Evolutionary conservation across 2,329 filamentous ascomycete genomes (phyloP).

Genomic region (Xylariaceae sp.): DNA sequence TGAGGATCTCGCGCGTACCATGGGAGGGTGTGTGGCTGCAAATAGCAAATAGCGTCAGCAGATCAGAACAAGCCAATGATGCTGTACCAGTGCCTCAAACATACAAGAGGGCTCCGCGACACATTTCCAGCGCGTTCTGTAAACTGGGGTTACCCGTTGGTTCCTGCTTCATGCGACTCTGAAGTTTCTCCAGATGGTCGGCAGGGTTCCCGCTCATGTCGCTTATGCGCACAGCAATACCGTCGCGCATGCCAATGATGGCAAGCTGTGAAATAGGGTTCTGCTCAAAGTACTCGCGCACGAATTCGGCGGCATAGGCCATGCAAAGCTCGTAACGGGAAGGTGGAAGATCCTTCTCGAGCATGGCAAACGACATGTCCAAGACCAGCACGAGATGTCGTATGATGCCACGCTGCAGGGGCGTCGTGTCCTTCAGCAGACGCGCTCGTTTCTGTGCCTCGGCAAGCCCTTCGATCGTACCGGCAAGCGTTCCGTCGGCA

Average conservation of each 20-base stretch:
- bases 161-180: conserved; percentile 59
- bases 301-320: conserved; percentile 79
- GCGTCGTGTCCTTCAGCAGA: conserved; percentile 86
- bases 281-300: conserved; percentile 94
- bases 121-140: conserved; percentile 96
- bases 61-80: not conserved
- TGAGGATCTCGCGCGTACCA: conserved; percentile 85
- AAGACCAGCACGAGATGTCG: conserved; percentile 88
- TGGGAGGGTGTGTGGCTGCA: conserved; percentile 80
- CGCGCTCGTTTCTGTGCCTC: conserved; percentile 78
- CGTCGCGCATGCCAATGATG: conserved; percentile 89
- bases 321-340: conserved; percentile 79
- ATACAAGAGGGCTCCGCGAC: conserved; percentile 80
- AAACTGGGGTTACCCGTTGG: conserved; percentile 72
- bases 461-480: conserved; percentile 63
- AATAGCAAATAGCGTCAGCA: conserved; percentile 8
- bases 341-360: conserved; percentile 88
- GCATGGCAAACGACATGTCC: conserved; percentile 90
- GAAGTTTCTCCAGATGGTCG: conserved; percentile 75
- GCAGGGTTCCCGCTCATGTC: conserved; percentile 89
- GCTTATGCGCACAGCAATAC: conserved; percentile 76
- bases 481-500: conserved; percentile 70
- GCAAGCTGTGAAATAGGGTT: conserved; percentile 96
- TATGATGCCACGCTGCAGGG: conserved; percentile 93
- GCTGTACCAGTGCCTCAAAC: conserved; percentile 24